Base-by-base conservation (phyloP, 2,329 filamentous ascomycete genomes). In the Penicillium sp. region DNA sequence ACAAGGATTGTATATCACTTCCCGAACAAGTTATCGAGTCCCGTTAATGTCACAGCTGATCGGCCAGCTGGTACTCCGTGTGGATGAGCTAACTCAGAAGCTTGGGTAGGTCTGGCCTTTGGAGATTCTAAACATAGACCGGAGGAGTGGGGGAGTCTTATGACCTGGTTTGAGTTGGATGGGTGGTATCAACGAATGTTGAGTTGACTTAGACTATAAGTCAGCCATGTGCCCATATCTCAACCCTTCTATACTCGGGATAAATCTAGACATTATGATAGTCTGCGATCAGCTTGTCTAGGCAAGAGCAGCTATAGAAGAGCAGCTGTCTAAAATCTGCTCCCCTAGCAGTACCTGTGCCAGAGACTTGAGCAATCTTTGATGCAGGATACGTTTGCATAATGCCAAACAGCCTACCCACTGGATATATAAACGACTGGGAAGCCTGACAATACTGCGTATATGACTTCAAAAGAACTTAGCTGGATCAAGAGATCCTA, bases 21-120 rank as follows among this genome's bases (percentile, higher is more conserved):
- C 64, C 65, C 55, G 58, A 66, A 63, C 22, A 36, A 56, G 65
- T 58, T 65, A 66, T 62, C 40, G 19, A 53, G 56, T 68, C 65
- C 65, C 59, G 55, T 33, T 30, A 41, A 40, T 48, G 47, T 50
- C 45, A 49, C 38, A 16, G 2, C 33, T 8, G 18, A 45, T 31
- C 25, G 22, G 3, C 5, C 22, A 25, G 22, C 5, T 25, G 22
- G 22, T 7, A 25, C 22, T 8, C 22, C 22, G 22, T 25, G 22
- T 34, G 16, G n/a, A 33, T 16, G 22, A 12, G 13, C 10, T 25
- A 16, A 35, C 35, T 10, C 12, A 27, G 19, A 29, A 28, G 12
- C 28, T 22, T 33, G 6, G 9, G 11, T 9, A 19, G 27, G 28
- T 37, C 34, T 29, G 1, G 28, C 19, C 40, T 10, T 33, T 14